phyloP scores from a whole-genome alignment of 805 yeast genomes.

The Scheffersomyces coipomensis region DNA sequence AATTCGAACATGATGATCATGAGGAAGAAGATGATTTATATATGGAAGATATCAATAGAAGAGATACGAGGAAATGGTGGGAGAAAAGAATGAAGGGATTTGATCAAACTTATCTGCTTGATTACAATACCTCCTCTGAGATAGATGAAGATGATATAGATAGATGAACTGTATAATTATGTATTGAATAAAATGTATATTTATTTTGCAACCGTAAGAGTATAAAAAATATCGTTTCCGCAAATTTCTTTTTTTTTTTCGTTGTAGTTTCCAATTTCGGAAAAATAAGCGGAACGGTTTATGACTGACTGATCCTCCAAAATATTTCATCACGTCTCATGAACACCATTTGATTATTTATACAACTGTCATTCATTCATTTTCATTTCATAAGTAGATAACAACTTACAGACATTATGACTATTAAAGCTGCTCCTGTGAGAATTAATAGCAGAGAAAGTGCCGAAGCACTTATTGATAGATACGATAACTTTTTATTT shows the following conservation, averaged over 20 bases:
- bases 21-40: conserved; percentile 47
- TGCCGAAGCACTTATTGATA: conserved; percentile 19
- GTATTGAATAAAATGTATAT: no score
- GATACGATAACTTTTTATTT: conserved; percentile 37
- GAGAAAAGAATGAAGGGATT: conserved; percentile 38
- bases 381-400: not conserved
- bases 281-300: no score
- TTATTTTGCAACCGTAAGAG: not conserved
- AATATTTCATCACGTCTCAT: not conserved
- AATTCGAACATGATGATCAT: conserved; percentile 18
- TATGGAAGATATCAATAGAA: conserved; percentile 55
- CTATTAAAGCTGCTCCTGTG: conserved; percentile 7
- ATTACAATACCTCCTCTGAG: conserved; percentile 3
- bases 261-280: no score
- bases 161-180: not conserved
- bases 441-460: conserved; percentile 10
- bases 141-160: conserved; percentile 9
- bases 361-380: not conserved
- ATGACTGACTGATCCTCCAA: no score
- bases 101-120: conserved; percentile 20
- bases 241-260: no score
- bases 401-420: conserved; percentile 4
- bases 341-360: no score
- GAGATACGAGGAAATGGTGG: conserved; percentile 55
- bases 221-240: not conserved